Evolutionary conservation across 164 flowering plant species (phyloP).

Genomic region (Tetrastigma voinierianum): DNA sequence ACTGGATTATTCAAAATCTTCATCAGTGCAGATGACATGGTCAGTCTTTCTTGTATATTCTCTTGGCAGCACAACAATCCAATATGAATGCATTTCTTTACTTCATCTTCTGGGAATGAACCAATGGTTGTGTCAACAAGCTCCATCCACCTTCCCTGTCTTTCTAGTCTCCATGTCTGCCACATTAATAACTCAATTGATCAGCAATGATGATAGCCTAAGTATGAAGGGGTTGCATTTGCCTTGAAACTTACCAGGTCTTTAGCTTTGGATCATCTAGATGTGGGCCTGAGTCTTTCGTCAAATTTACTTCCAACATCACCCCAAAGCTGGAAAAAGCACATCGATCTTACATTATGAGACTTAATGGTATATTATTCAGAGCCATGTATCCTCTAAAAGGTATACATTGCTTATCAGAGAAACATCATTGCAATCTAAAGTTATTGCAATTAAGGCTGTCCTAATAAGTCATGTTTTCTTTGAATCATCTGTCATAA

Average conservation of each 20-base stretch:
- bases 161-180: constrained; percentile 8
- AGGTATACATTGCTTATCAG: neutral
- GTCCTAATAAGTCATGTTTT: too few species aligned
- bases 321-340: constrained; percentile 15
- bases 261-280: constrained; percentile 4
- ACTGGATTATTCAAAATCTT: constrained; percentile 3
- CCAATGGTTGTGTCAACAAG: constrained; percentile 11
- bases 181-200: neutral
- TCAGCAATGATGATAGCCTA: too few species aligned
- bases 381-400: constrained; percentile 13
- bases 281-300: constrained; percentile 7
- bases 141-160: constrained; percentile 5
- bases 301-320: constrained; percentile 11
- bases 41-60: too few species aligned
- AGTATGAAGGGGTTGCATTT: neutral
- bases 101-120: constrained; percentile 10
- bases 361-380: constrained; percentile 10
- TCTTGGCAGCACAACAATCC: too few species aligned
- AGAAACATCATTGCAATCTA: neutral
- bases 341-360: constrained; percentile 10
- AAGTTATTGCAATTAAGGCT: neutral
- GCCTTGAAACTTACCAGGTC: constrained; percentile 3
- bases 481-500: neutral
- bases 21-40: neutral
- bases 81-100: too few species aligned